Evolutionary conservation across 192 early-diverging fungal genomes (phyloP), one percentile per base, ranked within the genome.

Genomic region (Funneliformis mosseae): DNA sequence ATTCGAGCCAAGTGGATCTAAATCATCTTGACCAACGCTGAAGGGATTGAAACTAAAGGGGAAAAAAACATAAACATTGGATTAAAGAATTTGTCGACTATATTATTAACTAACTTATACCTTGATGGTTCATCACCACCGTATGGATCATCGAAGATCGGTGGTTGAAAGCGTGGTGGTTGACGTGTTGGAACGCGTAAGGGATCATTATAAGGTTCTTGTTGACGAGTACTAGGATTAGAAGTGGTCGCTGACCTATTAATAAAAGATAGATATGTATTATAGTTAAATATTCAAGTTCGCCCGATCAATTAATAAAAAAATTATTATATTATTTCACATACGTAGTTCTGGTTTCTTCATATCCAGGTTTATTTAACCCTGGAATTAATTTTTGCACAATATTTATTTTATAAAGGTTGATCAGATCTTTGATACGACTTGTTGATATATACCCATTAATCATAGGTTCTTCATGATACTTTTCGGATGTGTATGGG

Each of bases 351-450:
- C 59, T 61, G 42, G 83, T 82, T 63, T 91, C 90, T 80, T 92
- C 88, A 74, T 93, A 94, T 8, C 94, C 94, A 0, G 89, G 89
- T 83, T 95, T 95, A 74, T 90, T 85, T 14, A 94, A 64, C 10
- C 89, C 90, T 25, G 92, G 93, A 48, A 92, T 92, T 50, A 95
- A 85, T 27, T 84, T 79, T 67, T 94, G 91, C 1, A 95, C 77
- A 48, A 95, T 88, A 60, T 87, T 86, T 64, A 89, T 84, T 68
- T 93, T 92, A 83, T 91, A 92, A 42, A 85, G 79, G 23, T 67
- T 85, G 38, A 95, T 82, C 18, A 94, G 76, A 43, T 92, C 91
- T 63, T 92, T 88, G 27, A 94, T 76, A 68, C 86, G 84, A 11
- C 82, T 83, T 6, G 82, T 83, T n/a, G 91, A 92, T 28, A 89